Conservation (phyloP, 2,329 filamentous ascomycete species). For the Ophiostoma sp. region DNA sequence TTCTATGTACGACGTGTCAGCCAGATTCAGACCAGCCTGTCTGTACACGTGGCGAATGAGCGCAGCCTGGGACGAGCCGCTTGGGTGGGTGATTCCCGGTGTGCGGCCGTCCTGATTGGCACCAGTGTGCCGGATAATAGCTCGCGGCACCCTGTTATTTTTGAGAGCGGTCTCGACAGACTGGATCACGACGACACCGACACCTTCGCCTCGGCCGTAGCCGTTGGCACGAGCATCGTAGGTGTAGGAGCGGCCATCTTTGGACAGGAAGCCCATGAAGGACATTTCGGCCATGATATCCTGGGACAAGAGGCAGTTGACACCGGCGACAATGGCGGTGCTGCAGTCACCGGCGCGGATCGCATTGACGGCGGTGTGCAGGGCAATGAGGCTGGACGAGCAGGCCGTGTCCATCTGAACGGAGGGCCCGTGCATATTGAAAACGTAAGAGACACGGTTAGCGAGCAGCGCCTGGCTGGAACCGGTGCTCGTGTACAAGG, state of each 20-base stretch:
- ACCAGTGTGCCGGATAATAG: neutral
- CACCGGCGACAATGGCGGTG: no score
- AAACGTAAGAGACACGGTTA: neutral
- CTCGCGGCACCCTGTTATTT: neutral
- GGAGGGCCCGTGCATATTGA: neutral
- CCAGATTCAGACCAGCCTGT: neutral
- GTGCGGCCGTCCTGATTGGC: neutral
- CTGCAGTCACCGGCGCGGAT: neutral
- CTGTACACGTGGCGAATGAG: neutral
- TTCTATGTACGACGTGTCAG: neutral
- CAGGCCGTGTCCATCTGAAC: neutral
- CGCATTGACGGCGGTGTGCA: neutral
- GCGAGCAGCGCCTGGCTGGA: neutral
- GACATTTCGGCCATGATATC: no score
- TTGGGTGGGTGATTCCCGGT: neutral
- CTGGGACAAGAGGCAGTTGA: no score
- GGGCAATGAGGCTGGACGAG: neutral
- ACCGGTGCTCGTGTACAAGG: neutral
- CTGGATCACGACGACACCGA: neutral
- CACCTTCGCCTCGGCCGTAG: neutral
- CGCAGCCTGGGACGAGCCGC: neutral
- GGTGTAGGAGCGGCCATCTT: neutral
- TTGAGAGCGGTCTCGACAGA: no score
- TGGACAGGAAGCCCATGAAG: neutral
- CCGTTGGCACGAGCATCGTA: neutral